These are phyloP conservation scores for Trypanosoma mega DNA, from an alignment of 208 protist species.

Conservation along the genomic window DNA sequence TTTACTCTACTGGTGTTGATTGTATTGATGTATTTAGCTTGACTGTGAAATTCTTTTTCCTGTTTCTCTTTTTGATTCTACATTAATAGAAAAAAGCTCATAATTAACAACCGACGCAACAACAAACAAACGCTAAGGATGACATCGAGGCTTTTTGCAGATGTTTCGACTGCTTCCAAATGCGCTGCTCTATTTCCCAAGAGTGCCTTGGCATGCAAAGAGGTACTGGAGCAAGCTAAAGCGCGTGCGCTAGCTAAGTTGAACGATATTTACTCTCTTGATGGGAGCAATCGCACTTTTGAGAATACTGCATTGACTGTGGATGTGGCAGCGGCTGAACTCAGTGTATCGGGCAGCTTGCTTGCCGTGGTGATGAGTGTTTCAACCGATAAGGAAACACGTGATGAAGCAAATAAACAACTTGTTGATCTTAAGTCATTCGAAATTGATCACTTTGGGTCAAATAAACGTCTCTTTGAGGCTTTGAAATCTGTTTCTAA, in stretches of 20 bases:
- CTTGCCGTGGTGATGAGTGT: slow-evolving; percentile 63
- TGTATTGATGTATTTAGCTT: too few species aligned
- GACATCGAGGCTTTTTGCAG: slow-evolving; percentile 52
- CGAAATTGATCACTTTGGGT: slow-evolving; percentile 66
- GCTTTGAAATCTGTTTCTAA: slow-evolving; percentile 46
- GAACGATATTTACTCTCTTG: slow-evolving; percentile 38
- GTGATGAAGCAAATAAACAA: slow-evolving; percentile 60
- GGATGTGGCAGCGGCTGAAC: slow-evolving; percentile 56
- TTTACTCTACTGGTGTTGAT: too few species aligned
- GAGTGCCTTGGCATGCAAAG: slow-evolving; percentile 42
- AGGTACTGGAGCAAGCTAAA: slow-evolving; percentile 48
- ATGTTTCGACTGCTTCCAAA: slow-evolving; percentile 37
- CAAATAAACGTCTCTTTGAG: slow-evolving; percentile 62
- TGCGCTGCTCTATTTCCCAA: slow-evolving; percentile 73
- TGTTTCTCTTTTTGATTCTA: too few species aligned
- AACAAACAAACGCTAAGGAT: slow-evolving; percentile 27
- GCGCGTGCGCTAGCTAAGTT: slow-evolving; percentile 44
- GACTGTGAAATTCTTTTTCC: too few species aligned
- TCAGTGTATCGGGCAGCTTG: slow-evolving; percentile 57
- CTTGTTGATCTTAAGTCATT: slow-evolving; percentile 68
- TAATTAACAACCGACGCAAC: too few species aligned
- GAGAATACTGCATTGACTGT: slow-evolving; percentile 48
- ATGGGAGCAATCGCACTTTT: slow-evolving; percentile 38
- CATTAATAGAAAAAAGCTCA: too few species aligned
- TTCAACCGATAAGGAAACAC: slow-evolving; percentile 48